These are phyloP conservation scores for Trichocladium antarcticum DNA, from an alignment of 495 filamentous ascomycete species.

Conservation along the genomic window DNA sequence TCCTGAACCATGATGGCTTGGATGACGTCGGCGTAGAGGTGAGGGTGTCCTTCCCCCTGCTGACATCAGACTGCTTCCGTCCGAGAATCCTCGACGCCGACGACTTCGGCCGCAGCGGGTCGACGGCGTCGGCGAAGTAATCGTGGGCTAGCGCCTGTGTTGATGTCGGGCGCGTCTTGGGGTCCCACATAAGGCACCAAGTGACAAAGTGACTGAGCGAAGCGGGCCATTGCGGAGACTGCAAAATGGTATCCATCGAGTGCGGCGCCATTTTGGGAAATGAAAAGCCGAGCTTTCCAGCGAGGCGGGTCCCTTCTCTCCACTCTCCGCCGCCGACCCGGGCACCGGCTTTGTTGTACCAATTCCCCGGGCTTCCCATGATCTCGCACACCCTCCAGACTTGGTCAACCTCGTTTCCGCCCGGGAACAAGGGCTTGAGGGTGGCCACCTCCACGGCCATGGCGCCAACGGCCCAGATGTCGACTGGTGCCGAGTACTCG, in stretches of 20 bases:
- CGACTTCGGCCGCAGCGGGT: conserved; percentile 86
- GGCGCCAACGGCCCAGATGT: conserved; percentile 98
- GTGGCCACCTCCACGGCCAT: conserved; percentile 99
- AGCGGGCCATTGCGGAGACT: conserved; percentile 80
- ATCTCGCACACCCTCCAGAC: conserved; percentile 99
- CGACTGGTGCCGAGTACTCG: conserved; percentile 94
- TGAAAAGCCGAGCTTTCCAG: conserved; percentile 92
- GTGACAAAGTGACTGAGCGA: conserved; percentile 88
- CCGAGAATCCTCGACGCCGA: conserved; percentile 73
- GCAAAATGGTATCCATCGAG: conserved; percentile 88
- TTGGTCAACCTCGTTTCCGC: conserved; percentile 96
- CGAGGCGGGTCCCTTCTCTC: conserved; percentile 85
- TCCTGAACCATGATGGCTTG: conserved; percentile 92
- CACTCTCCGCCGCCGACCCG: conserved; percentile 95
- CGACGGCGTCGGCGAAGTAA: conserved; percentile 91
- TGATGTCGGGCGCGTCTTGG: conserved; percentile 86
- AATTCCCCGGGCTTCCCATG: conserved; percentile 97
- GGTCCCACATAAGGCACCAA: conserved; percentile 99
- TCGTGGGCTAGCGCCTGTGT: conserved; percentile 86
- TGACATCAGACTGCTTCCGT: conserved; percentile 75
- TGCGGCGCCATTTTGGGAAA: conserved; percentile 99
- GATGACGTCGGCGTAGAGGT: conserved; percentile 54
- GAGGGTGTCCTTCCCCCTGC: conserved; percentile 49
- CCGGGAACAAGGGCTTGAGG: conserved; percentile 92
- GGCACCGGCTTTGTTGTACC: conserved; percentile 81